phyloP scores from a whole-genome alignment of 192 early-diverging fungal species.

The Pilaira anomala region DNA sequence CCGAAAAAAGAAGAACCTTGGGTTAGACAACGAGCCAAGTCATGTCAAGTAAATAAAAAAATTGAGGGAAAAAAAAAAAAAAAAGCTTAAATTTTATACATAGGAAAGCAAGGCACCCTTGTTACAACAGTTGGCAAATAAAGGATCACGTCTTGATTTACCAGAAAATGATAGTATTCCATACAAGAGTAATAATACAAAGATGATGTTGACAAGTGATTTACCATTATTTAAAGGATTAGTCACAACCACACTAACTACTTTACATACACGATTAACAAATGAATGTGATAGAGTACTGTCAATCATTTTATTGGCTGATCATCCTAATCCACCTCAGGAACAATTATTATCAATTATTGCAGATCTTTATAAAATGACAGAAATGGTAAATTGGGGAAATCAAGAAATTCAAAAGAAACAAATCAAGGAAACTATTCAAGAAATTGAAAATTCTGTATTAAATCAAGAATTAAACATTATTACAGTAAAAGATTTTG shows the following conservation, averaged over 20 bases:
- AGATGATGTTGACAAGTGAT: conserved; percentile 5
- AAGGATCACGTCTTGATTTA: not conserved
- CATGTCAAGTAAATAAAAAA: conserved; percentile 15
- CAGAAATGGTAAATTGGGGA: conserved; percentile 33
- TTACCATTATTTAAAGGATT: conserved; percentile 17
- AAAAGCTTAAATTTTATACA: not conserved
- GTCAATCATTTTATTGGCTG: conserved; percentile 8
- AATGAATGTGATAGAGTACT: conserved; percentile 27
- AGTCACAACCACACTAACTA: conserved; percentile 34
- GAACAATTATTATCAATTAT: conserved; percentile 21
- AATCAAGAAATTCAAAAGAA: not conserved
- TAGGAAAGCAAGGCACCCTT: conserved; percentile 18
- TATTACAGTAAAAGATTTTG: conserved; percentile 7
- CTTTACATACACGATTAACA: conserved; percentile 28
- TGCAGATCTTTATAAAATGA: conserved; percentile 29
- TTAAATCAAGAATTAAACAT: conserved; percentile 1
- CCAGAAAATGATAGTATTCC: conserved; percentile 14
- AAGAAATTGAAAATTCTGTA: not conserved
- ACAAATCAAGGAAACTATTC: not conserved
- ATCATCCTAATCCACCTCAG: conserved; percentile 2
- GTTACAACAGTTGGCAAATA: conserved; percentile 17
- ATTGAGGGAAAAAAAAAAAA: not conserved
- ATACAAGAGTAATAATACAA: conserved; percentile 8
- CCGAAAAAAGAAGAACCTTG: conserved; percentile 14
- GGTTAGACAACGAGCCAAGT: conserved; percentile 24